A percentile compares a stretch with the other conserved stretches of the same genome.
phyloP scores from a whole-genome alignment of 192 early-diverging fungal genomes.

The Backusella tuberculispora region DNA sequence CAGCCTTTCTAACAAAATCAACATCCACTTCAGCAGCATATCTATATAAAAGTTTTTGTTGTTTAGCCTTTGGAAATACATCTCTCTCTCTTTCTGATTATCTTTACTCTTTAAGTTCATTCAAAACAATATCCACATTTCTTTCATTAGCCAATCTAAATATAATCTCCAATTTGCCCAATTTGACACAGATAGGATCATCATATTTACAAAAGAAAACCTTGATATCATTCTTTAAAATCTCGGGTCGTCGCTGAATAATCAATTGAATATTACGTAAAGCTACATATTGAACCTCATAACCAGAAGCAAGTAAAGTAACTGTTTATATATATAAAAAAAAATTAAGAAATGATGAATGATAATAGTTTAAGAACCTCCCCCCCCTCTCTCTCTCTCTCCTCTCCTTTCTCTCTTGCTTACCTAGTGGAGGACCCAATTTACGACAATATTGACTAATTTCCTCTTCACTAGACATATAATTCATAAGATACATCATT shows the following conservation, averaged over 20 bases:
- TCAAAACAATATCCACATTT: constrained; percentile 89
- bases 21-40: constrained; percentile 97
- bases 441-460: constrained; percentile 79
- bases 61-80: neutral
- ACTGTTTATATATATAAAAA: constrained; percentile 50
- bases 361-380: neutral
- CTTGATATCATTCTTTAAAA: constrained; percentile 91
- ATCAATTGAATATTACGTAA: constrained; percentile 96
- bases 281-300: constrained; percentile 97
- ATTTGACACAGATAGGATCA: constrained; percentile 98
- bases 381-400: neutral
- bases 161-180: constrained; percentile 97
- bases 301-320: constrained; percentile 84
- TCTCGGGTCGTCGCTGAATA: constrained; percentile 87
- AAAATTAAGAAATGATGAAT: neutral
- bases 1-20: constrained; percentile 97
- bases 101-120: constrained; percentile 84
- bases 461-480: constrained; percentile 80
- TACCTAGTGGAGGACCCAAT: constrained; percentile 89
- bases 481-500: constrained; percentile 94
- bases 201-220: constrained; percentile 99
- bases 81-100: neutral
- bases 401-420: neutral
- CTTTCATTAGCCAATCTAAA: constrained; percentile 79
- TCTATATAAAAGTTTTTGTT: constrained; percentile 30